phyloP scores from a whole-genome alignment of 164 flowering plant genomes.

The Litsea cubeba region DNA sequence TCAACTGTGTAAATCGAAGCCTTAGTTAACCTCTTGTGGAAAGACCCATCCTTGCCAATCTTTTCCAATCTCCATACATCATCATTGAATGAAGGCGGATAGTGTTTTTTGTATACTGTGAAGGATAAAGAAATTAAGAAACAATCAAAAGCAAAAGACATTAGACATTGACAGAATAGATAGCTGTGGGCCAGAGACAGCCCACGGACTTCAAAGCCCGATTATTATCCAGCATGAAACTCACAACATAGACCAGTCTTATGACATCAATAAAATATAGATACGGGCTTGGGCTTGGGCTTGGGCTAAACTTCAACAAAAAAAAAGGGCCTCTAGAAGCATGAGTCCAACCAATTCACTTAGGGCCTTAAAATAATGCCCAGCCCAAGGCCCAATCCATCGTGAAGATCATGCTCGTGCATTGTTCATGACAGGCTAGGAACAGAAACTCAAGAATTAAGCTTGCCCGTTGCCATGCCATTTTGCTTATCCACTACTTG shows the following conservation, averaged over 20 bases:
- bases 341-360: background rate
- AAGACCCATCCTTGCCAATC: slow-evolving; percentile 94
- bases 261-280: background rate
- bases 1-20: slow-evolving; percentile 72
- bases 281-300: background rate
- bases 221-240: background rate
- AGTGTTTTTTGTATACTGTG: slow-evolving; percentile 91
- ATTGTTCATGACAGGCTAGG: background rate
- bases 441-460: background rate
- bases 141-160: background rate
- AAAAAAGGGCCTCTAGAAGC: background rate
- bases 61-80: slow-evolving; percentile 97
- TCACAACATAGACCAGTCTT: background rate
- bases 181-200: background rate
- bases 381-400: background rate
- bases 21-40: slow-evolving; percentile 79
- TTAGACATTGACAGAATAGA: background rate
- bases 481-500: background rate
- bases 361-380: background rate
- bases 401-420: background rate
- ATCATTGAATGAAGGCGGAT: slow-evolving; percentile 82
- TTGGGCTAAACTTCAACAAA: background rate
- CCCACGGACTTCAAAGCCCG: background rate
- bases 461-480: background rate
- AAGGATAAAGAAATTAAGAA: slow-evolving; percentile 2